Percentiles rank a stretch among this genome's conserved stretches.
These are phyloP conservation scores for Cladorrhinum sp. DNA, from an alignment of 2,329 filamentous ascomycete species.

Conservation along the genomic window DNA sequence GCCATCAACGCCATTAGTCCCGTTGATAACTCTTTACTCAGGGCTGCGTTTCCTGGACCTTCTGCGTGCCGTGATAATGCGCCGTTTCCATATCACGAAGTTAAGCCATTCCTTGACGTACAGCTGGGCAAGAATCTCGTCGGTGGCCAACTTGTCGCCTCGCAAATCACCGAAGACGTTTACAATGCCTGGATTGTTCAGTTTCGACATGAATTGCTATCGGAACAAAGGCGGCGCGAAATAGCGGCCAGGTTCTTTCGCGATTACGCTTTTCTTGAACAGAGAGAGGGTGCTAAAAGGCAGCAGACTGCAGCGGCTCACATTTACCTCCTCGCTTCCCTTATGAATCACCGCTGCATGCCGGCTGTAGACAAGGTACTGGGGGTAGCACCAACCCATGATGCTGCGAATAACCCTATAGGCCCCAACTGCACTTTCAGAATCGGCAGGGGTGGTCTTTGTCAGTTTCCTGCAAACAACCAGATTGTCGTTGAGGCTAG, in stretches of 20 bases:
- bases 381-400: neutral
- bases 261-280: constrained; percentile 13
- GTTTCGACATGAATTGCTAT: neutral
- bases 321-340: constrained; percentile 26
- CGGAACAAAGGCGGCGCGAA: neutral
- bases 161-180: neutral
- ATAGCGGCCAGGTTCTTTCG: neutral
- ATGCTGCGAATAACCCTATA: neutral
- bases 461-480: constrained; percentile 22
- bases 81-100: neutral
- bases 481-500: constrained; percentile 27
- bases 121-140: neutral
- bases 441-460: constrained; percentile 25
- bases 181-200: neutral
- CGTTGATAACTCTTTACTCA: neutral
- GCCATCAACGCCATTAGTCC: neutral
- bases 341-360: constrained; percentile 30
- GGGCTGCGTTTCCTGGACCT: neutral
- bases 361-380: neutral
- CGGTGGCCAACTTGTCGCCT: neutral
- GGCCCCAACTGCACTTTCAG: constrained; percentile 30
- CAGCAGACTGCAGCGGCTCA: constrained; percentile 12
- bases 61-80: neutral
- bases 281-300: neutral
- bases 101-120: neutral